A percentile compares a stretch with the other conserved stretches of the same genome.
Conservation (phyloP, 306 rosid genomes). For the Rosa multiflora region DNA sequence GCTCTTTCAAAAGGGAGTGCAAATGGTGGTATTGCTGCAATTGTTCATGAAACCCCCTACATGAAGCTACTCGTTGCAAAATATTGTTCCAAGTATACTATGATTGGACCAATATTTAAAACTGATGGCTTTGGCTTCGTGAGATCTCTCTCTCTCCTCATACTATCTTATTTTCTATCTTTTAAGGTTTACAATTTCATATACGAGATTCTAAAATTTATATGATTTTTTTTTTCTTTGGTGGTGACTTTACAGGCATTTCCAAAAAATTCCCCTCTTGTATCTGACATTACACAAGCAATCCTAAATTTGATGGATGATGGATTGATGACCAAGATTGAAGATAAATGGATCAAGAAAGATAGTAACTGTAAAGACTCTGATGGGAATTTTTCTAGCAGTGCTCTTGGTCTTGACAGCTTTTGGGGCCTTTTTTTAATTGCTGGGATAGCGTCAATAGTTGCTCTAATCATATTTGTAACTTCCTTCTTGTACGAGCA, state of each 20-base stretch:
- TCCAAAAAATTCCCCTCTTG: conserved; percentile 45
- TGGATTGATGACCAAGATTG: conserved; percentile 41
- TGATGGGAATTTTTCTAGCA: too few relatives aligned
- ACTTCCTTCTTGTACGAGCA: background rate
- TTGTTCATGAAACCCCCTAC: background rate
- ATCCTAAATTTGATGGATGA: conserved; percentile 48
- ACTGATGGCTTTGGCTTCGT: background rate
- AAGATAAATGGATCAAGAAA: conserved; percentile 40
- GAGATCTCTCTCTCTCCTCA: background rate
- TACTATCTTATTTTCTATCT: too few relatives aligned
- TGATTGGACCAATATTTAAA: background rate
- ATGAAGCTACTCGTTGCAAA: background rate
- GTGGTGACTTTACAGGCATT: conserved; percentile 21
- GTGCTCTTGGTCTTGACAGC: too few relatives aligned
- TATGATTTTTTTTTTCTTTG: background rate
- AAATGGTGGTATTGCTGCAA: background rate
- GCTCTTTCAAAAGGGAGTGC: background rate
- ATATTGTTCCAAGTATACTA: background rate
- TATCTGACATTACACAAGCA: conserved; percentile 48
- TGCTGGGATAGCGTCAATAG: background rate
- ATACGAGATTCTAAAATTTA: too few relatives aligned
- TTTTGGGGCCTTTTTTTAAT: too few relatives aligned
- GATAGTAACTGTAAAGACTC: background rate
- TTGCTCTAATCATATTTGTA: background rate
- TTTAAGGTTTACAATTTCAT: background rate